Evolutionary conservation across 208 protist genomes (phyloP), one percentile per base, ranked within the genome.

Genomic region (Crithidia brevicula): DNA sequence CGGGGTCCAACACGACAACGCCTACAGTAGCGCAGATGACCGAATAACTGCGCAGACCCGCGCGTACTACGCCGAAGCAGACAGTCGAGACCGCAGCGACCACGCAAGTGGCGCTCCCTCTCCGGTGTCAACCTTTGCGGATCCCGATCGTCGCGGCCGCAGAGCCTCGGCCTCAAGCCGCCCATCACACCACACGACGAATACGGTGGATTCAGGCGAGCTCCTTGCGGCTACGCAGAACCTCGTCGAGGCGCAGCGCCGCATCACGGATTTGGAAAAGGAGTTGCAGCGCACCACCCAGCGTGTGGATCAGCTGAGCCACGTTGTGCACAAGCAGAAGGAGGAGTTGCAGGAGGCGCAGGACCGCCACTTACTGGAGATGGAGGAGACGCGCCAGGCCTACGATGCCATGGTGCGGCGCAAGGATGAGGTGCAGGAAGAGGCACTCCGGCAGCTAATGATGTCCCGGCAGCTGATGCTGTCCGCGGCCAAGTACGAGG

Each of bases 381-480:
- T 85, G 34, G 78, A 74, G 40, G 82, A 87, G 20, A 38, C 71
- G 28, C 70, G 77, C 31, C 76, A 81, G 43, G 72, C 60, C 36
- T 79, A 89, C 66, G 74, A 79, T 11, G 58, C 75, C 7, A 74
- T 74, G 15, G 36, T 92, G 30, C 63, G 57, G 4, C 69, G 73
- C 25, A 83, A 84, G 34, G 75, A 82, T 43, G 77, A 80, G n/a
- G 62, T 77, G 45, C 79, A 90, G 53, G 82, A 86, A 33, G 77
- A 83, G 61, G 67, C 78, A 15, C 60, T 93, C 50, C 63, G 67
- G 25, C 72, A 88, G 54, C 42, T 93, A 13, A 34, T 87, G 52
- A 75, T 74, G 45, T 74, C 81, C 4, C 78, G 77, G 20, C 75
- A 87, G 40, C 54, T 91, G 54, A 58, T 78, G 36, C n/a, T 54